Conservation (phyloP, 805 yeast genomes). For the Kuraishia molischiana region DNA sequence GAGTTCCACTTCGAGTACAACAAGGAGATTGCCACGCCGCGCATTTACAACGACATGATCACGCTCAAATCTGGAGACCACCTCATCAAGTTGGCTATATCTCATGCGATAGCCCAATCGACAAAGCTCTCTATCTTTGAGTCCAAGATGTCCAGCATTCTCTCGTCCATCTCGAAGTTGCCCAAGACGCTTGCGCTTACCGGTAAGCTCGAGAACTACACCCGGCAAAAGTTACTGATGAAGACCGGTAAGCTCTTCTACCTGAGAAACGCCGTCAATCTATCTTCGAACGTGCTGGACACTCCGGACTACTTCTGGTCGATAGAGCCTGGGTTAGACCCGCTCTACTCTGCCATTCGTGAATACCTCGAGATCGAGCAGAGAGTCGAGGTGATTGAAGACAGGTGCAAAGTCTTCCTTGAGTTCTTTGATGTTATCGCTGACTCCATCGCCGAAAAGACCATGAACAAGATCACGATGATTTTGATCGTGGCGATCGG, state of each 20-base stretch:
- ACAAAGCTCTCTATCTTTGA: slow-evolving; percentile 88
- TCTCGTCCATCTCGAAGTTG: slow-evolving; percentile 77
- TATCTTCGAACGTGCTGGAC: slow-evolving; percentile 83
- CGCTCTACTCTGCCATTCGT: slow-evolving; percentile 78
- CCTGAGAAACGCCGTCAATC: slow-evolving; percentile 84
- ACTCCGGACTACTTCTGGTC: slow-evolving; percentile 98
- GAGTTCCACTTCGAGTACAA: slow-evolving; percentile 69
- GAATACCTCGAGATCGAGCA: slow-evolving; percentile 94
- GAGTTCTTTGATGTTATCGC: slow-evolving; percentile 90
- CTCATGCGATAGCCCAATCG: slow-evolving; percentile 95
- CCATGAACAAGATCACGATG: slow-evolving; percentile 86
- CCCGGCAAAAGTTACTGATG: slow-evolving; percentile 73
- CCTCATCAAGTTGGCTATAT: slow-evolving; percentile 81
- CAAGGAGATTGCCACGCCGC: slow-evolving; percentile 33
- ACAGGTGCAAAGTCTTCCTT: slow-evolving; percentile 85
- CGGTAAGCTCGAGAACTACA: slow-evolving; percentile 71
- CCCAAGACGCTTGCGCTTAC: slow-evolving; percentile 88
- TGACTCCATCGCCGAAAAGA: slow-evolving; percentile 88
- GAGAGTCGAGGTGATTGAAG: slow-evolving; percentile 87
- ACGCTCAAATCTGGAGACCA: slow-evolving; percentile 88
- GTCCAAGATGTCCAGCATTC: slow-evolving; percentile 75
- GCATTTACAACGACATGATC: slow-evolving; percentile 90
- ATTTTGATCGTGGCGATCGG: slow-evolving; percentile 79
- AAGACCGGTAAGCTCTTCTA: slow-evolving; percentile 89
- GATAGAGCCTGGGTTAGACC: slow-evolving; percentile 89